These are phyloP conservation scores for Lactarius vividus DNA, from an alignment of 768 basidiomycete genomes.

Conservation along the genomic window DNA sequence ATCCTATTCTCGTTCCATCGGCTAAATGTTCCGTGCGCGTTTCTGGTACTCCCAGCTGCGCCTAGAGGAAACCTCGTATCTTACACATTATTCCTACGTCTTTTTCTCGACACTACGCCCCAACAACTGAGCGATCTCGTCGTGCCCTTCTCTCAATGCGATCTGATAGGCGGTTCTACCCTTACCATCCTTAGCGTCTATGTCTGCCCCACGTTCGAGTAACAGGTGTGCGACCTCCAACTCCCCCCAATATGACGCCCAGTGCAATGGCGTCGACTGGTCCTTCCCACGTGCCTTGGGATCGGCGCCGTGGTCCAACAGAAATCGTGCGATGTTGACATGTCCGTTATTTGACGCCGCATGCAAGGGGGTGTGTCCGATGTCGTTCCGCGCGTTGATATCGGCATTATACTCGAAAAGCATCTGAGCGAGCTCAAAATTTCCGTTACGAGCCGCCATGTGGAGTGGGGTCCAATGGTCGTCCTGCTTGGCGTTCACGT, in stretches of 20 bases:
- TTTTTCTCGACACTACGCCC: background rate
- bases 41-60: too few species aligned
- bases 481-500: background rate
- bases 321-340: background rate
- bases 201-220: background rate
- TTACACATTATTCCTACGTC: background rate
- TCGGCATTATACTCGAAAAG: background rate
- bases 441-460: background rate
- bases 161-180: background rate
- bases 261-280: background rate
- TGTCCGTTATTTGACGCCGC: background rate
- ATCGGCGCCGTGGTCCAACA: background rate
- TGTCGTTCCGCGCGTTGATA: background rate
- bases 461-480: background rate
- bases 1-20: too few species aligned
- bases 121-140: background rate
- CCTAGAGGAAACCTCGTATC: background rate
- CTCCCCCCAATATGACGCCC: background rate
- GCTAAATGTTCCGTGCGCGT: too few species aligned
- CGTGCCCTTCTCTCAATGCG: background rate
- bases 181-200: background rate
- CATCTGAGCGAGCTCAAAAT: background rate
- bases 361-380: background rate
- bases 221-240: background rate
- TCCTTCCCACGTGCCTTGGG: background rate